Conservation (phyloP, 805 yeast genomes). For the Candida montana region DNA sequence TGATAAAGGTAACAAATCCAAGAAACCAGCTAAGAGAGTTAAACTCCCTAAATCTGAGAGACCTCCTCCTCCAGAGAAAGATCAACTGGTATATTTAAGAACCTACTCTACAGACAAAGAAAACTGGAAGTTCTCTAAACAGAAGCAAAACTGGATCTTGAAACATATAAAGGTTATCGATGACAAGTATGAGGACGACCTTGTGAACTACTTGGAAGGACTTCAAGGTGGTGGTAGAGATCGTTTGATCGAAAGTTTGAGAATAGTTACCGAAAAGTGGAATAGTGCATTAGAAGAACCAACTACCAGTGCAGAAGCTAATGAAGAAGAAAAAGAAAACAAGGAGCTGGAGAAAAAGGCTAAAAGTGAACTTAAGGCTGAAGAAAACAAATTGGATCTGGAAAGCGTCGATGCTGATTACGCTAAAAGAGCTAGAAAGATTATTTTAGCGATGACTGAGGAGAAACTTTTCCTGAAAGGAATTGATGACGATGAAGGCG, state of each 20-base stretch:
- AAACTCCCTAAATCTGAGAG: slow-evolving; percentile 67
- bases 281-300: slow-evolving; percentile 32
- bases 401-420: slow-evolving; percentile 26
- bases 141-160: slow-evolving; percentile 81
- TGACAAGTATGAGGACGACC: slow-evolving; percentile 43
- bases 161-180: slow-evolving; percentile 54
- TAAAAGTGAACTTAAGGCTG: slow-evolving; percentile 1
- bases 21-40: slow-evolving; percentile 63
- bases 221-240: slow-evolving; percentile 67
- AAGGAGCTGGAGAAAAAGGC: background rate
- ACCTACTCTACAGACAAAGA: slow-evolving; percentile 50
- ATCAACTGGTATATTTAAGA: slow-evolving; percentile 61
- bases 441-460: slow-evolving; percentile 18
- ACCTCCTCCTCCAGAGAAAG: slow-evolving; percentile 69
- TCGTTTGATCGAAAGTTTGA: slow-evolving; percentile 47
- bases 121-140: slow-evolving; percentile 81
- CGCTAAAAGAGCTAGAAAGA: slow-evolving; percentile 23
- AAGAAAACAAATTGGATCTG: slow-evolving; percentile 8
- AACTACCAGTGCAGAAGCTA: slow-evolving; percentile 10
- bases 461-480: slow-evolving; percentile 17
- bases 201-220: slow-evolving; percentile 49
- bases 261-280: slow-evolving; percentile 48
- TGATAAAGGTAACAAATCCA: slow-evolving; percentile 18
- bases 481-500: slow-evolving; percentile 13
- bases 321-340: background rate